phyloP scores from a whole-genome alignment of 345 rosid species.

The Salix udensis region DNA sequence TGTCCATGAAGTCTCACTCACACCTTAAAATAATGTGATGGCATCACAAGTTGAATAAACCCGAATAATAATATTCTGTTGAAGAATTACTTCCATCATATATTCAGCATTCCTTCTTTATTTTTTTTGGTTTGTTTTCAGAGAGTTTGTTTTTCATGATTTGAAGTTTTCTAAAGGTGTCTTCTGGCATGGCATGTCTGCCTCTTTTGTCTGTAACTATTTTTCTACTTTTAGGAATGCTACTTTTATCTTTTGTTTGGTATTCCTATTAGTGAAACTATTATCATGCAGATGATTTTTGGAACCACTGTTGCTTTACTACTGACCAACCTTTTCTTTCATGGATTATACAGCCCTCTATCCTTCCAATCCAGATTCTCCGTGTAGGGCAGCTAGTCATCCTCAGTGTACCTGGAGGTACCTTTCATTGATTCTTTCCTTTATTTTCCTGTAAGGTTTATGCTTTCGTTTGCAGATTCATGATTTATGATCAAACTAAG shows the following conservation, averaged over 20 bases:
- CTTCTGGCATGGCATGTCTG: neutral
- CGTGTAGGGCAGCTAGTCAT: conserved; percentile 87
- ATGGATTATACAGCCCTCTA: conserved; percentile 70
- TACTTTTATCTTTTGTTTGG: neutral
- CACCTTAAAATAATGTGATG: neutral
- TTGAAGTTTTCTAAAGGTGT: neutral
- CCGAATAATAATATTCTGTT: neutral
- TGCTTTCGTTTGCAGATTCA: neutral
- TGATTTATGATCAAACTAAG: neutral
- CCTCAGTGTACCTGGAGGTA: conserved; percentile 97
- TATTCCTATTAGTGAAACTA: neutral
- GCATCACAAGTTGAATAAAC: neutral
- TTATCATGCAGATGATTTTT: conserved; percentile 4
- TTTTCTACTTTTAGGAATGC: neutral
- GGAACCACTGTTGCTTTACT: neutral
- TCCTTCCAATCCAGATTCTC: conserved; percentile 88
- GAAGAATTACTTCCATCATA: neutral
- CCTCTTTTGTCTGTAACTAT: neutral
- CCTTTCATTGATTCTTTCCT: conserved; percentile 2
- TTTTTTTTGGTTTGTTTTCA: neutral
- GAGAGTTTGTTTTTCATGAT: neutral
- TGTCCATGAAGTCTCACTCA: neutral
- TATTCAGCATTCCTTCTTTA: neutral
- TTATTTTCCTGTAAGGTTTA: neutral
- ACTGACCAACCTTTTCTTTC: conserved; percentile 10